Evolutionary conservation across 1,139 yeast genomes (phyloP), one percentile per base, ranked within the genome.

Genomic region (Suhomyces anneliseae): DNA sequence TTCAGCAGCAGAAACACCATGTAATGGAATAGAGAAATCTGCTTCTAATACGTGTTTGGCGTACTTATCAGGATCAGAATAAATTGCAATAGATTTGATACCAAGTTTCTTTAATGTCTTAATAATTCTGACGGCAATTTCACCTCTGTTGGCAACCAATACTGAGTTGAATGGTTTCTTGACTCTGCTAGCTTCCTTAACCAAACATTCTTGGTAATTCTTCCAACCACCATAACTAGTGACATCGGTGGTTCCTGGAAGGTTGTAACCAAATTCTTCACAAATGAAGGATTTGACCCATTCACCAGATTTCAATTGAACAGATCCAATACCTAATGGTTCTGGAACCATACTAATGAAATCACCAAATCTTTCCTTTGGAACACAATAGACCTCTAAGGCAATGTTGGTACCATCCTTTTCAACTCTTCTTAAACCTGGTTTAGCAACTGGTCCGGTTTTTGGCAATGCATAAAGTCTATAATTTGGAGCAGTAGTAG

Each of bases 101-200:
- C 83, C 83, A 58, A 92, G 67, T 64, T 85, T 85, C 66, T 88
- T 89, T 62, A 92, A 75, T 8, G 99, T 92, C 63, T 81, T 86
- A 61, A 92, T 89, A 56, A 93, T 88, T 64, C 99, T 78, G 34
- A 90, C 97, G 4, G 99, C 97, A 60, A 93, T 93, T 70, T 93
- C 99, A 64, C 99, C 99, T 70, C 99, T 82, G 72, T 93, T 93
- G 34, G 99, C 98, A 47, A 93, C 95, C 51, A 93, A 76, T 11
- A 93, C 97, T 10, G 88, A 81, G 39, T 84, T 77, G 68, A 92
- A 92, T 0, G 93, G 95, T 64, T 79, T 82, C 57, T 70, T 73
- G 38, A 48, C 53, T 39, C 60, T 58, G 39, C 44, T 51, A 38
- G 59, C 58, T 48, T 64, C 66, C 15, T 48, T 54, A 48, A 55